These are phyloP conservation scores for Didymella glomerata DNA, from an alignment of 2,329 filamentous ascomycete species.

Conservation along the genomic window DNA sequence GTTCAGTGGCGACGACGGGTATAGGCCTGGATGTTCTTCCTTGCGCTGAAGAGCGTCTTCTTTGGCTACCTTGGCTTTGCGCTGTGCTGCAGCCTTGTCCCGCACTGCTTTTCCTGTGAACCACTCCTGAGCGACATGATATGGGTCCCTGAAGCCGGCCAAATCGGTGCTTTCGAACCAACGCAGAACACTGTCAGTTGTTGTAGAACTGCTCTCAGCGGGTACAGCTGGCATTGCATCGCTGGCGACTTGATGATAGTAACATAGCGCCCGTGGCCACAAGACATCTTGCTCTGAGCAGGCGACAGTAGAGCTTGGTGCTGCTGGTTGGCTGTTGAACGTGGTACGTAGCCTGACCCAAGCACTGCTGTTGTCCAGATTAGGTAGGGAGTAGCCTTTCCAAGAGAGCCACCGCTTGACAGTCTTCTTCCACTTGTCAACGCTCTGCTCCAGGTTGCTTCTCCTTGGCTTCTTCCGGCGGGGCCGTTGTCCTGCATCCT, in stretches of 20 bases:
- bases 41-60: conserved; percentile 55
- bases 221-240: background rate
- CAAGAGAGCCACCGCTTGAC: conserved; percentile 47
- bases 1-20: conserved; percentile 51
- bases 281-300: conserved; percentile 39
- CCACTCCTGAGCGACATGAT: conserved; percentile 50
- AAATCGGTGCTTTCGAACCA: conserved; percentile 45
- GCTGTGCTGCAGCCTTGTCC: conserved; percentile 48
- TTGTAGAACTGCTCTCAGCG: background rate
- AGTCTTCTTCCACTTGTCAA: conserved; percentile 47
- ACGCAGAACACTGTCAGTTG: conserved; percentile 25
- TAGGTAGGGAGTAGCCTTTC: conserved; percentile 45
- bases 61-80: conserved; percentile 56
- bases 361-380: conserved; percentile 35
- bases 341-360: conserved; percentile 47
- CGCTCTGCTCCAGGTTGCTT: conserved; percentile 37
- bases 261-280: conserved; percentile 50
- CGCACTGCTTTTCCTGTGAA: conserved; percentile 47
- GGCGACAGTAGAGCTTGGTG: conserved; percentile 25
- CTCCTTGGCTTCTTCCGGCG: conserved; percentile 40
- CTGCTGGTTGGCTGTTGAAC: conserved; percentile 16
- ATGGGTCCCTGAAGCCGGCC: conserved; percentile 47
- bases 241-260: conserved; percentile 28
- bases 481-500: conserved; percentile 30
- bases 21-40: conserved; percentile 39